Evolutionary conservation across 495 filamentous ascomycete species (phyloP).

Genomic region (Penicillium alfredii): DNA sequence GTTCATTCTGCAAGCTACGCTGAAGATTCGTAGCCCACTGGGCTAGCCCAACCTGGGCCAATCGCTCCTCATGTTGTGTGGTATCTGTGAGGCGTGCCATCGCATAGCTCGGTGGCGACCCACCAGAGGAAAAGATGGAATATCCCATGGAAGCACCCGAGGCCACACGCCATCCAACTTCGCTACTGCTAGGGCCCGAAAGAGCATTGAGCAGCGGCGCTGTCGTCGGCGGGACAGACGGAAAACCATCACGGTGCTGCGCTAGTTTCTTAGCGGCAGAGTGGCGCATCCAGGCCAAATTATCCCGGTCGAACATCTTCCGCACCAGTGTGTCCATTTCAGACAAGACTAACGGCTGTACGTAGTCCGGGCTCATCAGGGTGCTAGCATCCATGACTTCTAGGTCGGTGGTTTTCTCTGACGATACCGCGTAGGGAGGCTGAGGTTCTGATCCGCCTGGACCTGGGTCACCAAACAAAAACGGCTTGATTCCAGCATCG

Average conservation of each 20-base stretch:
- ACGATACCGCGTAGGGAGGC: slow-evolving; percentile 75
- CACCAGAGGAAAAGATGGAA: slow-evolving; percentile 20
- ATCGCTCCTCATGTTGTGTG: slow-evolving; percentile 62
- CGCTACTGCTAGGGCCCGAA: slow-evolving; percentile 5
- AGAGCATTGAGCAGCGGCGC: slow-evolving; percentile 9
- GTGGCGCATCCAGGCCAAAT: slow-evolving; percentile 81
- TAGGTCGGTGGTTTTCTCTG: slow-evolving; percentile 64
- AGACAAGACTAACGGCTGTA: slow-evolving; percentile 73
- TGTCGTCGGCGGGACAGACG: slow-evolving; percentile 1
- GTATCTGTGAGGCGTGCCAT: slow-evolving; percentile 67
- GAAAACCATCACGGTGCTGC: slow-evolving; percentile 47
- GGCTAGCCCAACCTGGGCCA: slow-evolving; percentile 74
- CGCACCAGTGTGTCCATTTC: slow-evolving; percentile 68
- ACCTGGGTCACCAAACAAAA: slow-evolving; percentile 53
- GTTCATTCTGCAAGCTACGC: slow-evolving; percentile 73
- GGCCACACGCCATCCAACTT: slow-evolving; percentile 1
- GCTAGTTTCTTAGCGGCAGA: slow-evolving; percentile 80
- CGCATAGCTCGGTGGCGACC: slow-evolving; percentile 52
- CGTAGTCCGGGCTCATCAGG: slow-evolving; percentile 90
- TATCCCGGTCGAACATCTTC: slow-evolving; percentile 72
- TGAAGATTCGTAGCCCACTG: slow-evolving; percentile 92
- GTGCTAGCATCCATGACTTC: slow-evolving; percentile 94
- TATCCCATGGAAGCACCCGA: slow-evolving; percentile 19
- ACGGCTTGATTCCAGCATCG: slow-evolving; percentile 56
- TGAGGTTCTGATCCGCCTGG: slow-evolving; percentile 20